Evolutionary conservation across 1,284 basidiomycete genomes (phyloP).

Genomic region (Flammula alnicola): DNA sequence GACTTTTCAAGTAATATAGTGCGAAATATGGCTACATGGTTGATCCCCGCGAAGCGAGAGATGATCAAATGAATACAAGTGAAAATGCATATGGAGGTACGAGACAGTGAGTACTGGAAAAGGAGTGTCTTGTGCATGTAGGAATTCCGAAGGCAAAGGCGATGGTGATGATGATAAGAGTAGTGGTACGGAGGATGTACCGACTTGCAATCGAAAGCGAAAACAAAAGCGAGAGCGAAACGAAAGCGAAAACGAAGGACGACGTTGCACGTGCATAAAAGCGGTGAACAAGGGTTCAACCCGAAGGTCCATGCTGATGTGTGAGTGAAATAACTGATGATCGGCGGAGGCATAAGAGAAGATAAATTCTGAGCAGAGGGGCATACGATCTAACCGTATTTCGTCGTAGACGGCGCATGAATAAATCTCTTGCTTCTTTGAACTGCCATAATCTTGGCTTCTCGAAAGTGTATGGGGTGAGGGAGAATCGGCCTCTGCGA

Average conservation of each 20-base stretch:
- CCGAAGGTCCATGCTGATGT: not conserved
- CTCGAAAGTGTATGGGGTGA: constrained; percentile 47
- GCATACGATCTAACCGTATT: constrained; percentile 50
- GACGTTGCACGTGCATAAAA: not conserved
- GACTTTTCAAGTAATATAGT: too few species aligned
- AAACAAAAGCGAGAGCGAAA: not conserved
- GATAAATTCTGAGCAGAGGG: constrained; percentile 7
- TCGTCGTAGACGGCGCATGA: constrained; percentile 47
- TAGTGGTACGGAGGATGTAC: not conserved
- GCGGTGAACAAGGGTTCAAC: constrained; percentile 17
- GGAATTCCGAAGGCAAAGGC: not conserved
- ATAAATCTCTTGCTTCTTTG: constrained; percentile 42
- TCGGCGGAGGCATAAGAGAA: constrained; percentile 4
- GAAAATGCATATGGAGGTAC: not conserved
- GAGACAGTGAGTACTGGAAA: not conserved
- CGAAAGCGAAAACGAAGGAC: constrained; percentile 3
- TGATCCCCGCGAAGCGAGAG: too few species aligned
- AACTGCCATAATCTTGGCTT: constrained; percentile 50
- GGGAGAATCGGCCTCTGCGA: constrained; percentile 53
- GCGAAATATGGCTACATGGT: too few species aligned
- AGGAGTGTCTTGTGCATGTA: not conserved
- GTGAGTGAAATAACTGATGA: constrained; percentile 3
- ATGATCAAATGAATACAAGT: not conserved
- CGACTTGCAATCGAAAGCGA: not conserved
- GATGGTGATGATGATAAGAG: not conserved